Base-by-base conservation (phyloP, 441 rosid species). In the Aleurites moluccanus region DNA sequence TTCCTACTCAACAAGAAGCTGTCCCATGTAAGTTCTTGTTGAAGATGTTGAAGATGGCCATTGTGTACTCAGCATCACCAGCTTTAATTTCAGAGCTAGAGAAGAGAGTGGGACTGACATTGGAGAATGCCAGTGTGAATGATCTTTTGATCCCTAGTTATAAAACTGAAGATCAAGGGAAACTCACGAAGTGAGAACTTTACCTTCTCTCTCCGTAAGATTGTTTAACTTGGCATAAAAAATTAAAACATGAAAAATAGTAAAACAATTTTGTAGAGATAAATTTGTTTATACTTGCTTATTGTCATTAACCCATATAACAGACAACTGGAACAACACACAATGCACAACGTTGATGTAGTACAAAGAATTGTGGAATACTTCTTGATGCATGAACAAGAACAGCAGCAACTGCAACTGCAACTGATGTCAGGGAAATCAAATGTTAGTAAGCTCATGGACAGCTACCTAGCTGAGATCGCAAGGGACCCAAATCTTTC, bases 91-190 rank as follows among this genome's bases (percentile, higher is more conserved):
- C 93, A 70, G 94, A 93, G 75, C 93, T 94, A 35, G 94, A 94
- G 84, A 88, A 86, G 77, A 84, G 90, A 70, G 86, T 82, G 1
- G 92, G 96, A 21, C 73, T 86, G 81, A 77, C 73, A 69, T 55
- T 94, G 78, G 91, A 89, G 75, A 90, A 86, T 69, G 96, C 91
- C 67, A 85, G 70, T 65, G 92, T 84, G 45, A 71, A 86, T 73
- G 97, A 94, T 75, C 91, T 92, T 71, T n/a, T 94, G 84, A 90
- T 94, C 80, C 97, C 94, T 53, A 89, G 84, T 72, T 90, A 84
- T 76, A 86, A 75, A 70, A 83, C 73, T 63, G 85, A 82, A 70
- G 91, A 94, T 79, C 94, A 84, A 60, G 88, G 84, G 8, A 80
- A 73, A 72, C 77, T 67, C 40, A 64, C 42, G 44, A 87, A 80